These are phyloP conservation scores for Brassica incana DNA, from an alignment of 345 rosid species.

Conservation along the genomic window DNA sequence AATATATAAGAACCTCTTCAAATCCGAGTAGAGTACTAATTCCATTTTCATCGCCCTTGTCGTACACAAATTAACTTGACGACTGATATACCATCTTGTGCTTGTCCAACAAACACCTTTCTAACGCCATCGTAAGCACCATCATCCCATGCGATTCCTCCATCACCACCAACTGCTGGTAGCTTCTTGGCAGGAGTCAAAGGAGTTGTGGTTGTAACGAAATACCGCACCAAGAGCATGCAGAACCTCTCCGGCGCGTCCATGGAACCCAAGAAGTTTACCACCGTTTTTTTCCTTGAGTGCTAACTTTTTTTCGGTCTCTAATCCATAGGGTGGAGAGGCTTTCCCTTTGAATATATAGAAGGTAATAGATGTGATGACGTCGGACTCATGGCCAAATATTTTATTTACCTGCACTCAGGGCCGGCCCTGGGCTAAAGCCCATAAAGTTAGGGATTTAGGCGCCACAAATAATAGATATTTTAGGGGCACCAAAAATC, in stretches of 20 bases:
- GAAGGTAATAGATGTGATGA: conserved; percentile 25
- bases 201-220: not conserved
- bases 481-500: too few species aligned
- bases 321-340: conserved; percentile 19
- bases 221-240: conserved; percentile 35
- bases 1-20: conserved; percentile 17
- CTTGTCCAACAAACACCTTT: conserved; percentile 26
- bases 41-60: conserved; percentile 20
- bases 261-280: conserved; percentile 37
- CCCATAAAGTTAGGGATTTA: too few species aligned
- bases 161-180: conserved; percentile 6
- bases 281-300: conserved; percentile 23
- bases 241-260: conserved; percentile 15
- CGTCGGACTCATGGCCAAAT: conserved; percentile 9
- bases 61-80: conserved; percentile 30
- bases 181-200: conserved; percentile 12
- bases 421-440: too few species aligned
- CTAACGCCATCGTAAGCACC: conserved; percentile 27
- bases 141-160: conserved; percentile 36
- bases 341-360: conserved; percentile 5
- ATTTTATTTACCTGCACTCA: not conserved
- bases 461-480: too few species aligned
- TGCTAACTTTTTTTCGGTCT: not conserved
- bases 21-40: conserved; percentile 6
- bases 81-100: conserved; percentile 2